Evolutionary conservation across 2,329 filamentous ascomycete species (phyloP).

Genomic region (Epichloe festucae): DNA sequence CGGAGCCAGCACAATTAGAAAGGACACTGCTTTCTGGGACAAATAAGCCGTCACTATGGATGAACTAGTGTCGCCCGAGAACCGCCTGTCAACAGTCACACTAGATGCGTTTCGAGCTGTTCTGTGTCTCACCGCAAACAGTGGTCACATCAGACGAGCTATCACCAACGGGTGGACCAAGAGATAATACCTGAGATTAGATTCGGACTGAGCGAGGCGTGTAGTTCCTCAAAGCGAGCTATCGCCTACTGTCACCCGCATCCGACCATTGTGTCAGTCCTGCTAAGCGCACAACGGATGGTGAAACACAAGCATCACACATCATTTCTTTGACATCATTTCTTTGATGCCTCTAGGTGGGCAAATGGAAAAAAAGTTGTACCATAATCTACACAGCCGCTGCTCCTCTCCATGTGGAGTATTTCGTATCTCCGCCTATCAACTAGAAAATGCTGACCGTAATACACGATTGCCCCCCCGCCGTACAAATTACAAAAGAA

Average conservation of each 20-base stretch:
- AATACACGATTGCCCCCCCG: constrained; percentile 9
- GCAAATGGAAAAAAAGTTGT: constrained; percentile 21
- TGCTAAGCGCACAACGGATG: neutral
- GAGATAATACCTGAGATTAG: neutral
- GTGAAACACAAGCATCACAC: neutral
- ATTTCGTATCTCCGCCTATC: constrained; percentile 10
- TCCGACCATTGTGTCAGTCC: neutral
- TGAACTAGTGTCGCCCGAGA: neutral
- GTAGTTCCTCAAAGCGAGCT: neutral
- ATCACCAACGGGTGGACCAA: neutral
- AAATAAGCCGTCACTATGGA: neutral
- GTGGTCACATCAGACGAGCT: neutral
- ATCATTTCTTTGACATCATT: constrained; percentile 5
- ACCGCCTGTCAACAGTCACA: constrained; percentile 1
- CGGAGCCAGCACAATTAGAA: neutral
- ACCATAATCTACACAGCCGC: constrained; percentile 29
- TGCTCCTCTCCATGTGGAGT: constrained; percentile 9
- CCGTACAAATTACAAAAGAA: constrained; percentile 4
- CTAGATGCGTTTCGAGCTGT: neutral
- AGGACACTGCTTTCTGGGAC: neutral
- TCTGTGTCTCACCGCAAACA: constrained; percentile 3
- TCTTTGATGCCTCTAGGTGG: constrained; percentile 19
- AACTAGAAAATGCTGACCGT: constrained; percentile 12
- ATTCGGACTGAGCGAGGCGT: neutral
- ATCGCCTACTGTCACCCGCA: neutral